Evolutionary conservation across 2,329 filamentous ascomycete genomes (phyloP), one percentile per base, ranked within the genome.

Genomic region (Aspergillus spinulosporus): DNA sequence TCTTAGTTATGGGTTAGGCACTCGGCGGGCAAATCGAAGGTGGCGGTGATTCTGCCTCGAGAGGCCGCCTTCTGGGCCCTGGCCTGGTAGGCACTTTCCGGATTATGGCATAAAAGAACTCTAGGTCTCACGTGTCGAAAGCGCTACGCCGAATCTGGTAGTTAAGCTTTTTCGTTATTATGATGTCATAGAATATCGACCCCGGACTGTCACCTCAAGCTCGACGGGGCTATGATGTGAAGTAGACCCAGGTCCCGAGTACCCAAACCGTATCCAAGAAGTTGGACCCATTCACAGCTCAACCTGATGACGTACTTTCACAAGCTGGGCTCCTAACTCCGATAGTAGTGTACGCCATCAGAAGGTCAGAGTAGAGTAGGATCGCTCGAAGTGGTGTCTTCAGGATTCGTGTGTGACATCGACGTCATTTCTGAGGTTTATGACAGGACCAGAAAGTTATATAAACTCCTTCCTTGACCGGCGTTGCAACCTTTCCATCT

Each of bases 381-480:
- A 21, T 21, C 21, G 31, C 40, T 21, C 29, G 4, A 37, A 32
- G 40, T 6, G 12, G 12, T 40, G 21, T 8, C 31, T 11, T 40
- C 34, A 40, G 11, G 2, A 14, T 48, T 28, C 49, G 21, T 21
- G 21, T 21, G 32, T 21, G 26, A 39, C 28, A 36, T 29, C 58
- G 52, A 67, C 60, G 64, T 68, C 63, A 68, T 67, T 32, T 31
- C n/a, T 29, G 9, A 48, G 29, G 26, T 21, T 37, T 31, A 47
- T 29, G 37, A 8, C 21, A 34, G 39, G 31, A 8, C 5, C 15
- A 45, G 28, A 53, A 57, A 55, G 32, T 29, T 63, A 67, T 68
- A 67, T 64, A 68, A 67, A 60, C 49, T 37, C 42, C 47, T 34
- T 50, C 40, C 7, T 42, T 49, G 26, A 36, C 45, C 34, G 36